These are phyloP conservation scores for Venturiaceae sp. DNA, from an alignment of 2,329 filamentous ascomycete genomes.

Conservation along the genomic window DNA sequence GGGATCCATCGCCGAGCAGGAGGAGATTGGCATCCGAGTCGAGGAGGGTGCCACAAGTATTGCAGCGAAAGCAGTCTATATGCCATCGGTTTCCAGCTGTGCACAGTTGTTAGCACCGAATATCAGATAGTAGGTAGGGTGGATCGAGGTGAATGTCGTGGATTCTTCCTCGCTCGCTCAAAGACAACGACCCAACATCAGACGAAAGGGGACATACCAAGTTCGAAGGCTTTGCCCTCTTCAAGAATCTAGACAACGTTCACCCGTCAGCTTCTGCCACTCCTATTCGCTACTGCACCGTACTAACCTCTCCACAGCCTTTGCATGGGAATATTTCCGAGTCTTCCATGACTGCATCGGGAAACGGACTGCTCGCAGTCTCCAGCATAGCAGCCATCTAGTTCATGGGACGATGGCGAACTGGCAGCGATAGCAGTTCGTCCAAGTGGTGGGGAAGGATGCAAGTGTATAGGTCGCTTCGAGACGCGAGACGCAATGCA, in stretches of 20 bases:
- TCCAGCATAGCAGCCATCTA: neutral
- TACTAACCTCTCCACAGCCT: slow-evolving; percentile 77
- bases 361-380: slow-evolving; percentile 17
- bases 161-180: neutral
- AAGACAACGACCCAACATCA: neutral
- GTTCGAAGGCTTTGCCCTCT: slow-evolving; percentile 96
- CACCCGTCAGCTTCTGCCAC: neutral
- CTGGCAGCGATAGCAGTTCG: neutral
- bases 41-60: slow-evolving; percentile 88
- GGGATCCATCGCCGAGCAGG: slow-evolving; percentile 89
- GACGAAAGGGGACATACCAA: slow-evolving; percentile 54
- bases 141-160: slow-evolving; percentile 10
- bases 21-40: slow-evolving; percentile 97
- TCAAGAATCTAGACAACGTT: slow-evolving; percentile 66
- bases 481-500: neutral
- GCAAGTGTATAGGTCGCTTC: no score
- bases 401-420: neutral
- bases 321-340: slow-evolving; percentile 78
- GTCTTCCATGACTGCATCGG: slow-evolving; percentile 49
- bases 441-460: neutral
- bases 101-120: slow-evolving; percentile 20
- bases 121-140: slow-evolving; percentile 5
- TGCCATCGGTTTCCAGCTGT: slow-evolving; percentile 95
- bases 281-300: neutral
- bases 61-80: slow-evolving; percentile 97